These are phyloP conservation scores for Fraxinus angustifolia DNA, from an alignment of 305 asterid genomes.

Conservation along the genomic window DNA sequence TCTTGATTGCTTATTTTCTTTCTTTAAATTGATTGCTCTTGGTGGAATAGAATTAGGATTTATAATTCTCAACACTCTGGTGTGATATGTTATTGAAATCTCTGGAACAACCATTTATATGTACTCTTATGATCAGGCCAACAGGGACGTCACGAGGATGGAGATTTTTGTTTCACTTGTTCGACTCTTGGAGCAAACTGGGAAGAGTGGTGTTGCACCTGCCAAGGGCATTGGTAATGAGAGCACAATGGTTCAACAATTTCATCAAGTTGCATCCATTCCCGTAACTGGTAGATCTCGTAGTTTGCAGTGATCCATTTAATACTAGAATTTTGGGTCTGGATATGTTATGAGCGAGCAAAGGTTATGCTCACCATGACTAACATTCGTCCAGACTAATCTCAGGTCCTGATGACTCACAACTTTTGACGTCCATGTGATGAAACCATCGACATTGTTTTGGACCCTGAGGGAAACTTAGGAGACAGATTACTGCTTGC, in stretches of 20 bases:
- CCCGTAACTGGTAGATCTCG: constrained; percentile 39
- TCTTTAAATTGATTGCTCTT: not conserved
- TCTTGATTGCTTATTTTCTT: not conserved
- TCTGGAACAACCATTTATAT: not conserved
- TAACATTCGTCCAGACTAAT: constrained; percentile 35
- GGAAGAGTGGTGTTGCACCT: constrained; percentile 36
- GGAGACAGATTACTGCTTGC: not conserved
- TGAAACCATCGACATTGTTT: not conserved
- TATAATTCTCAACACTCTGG: not conserved
- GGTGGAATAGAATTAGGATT: not conserved
- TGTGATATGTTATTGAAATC: not conserved
- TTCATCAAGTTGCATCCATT: constrained; percentile 32
- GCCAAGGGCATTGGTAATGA: constrained; percentile 30
- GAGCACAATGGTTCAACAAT: constrained; percentile 31
- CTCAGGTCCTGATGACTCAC: constrained; percentile 17
- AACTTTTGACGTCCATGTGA: constrained; percentile 1
- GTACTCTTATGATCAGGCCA: constrained; percentile 55
- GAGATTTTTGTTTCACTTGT: constrained; percentile 83
- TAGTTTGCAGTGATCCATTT: constrained; percentile 24
- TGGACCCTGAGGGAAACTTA: not conserved
- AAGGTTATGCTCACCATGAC: constrained; percentile 45
- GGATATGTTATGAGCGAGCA: constrained; percentile 54
- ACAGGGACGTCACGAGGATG: constrained; percentile 87
- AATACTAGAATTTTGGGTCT: constrained; percentile 16
- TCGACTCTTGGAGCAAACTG: constrained; percentile 73